phyloP scores from a whole-genome alignment of 1,139 yeast genomes.

The Magnusiomyces magnusii region DNA sequence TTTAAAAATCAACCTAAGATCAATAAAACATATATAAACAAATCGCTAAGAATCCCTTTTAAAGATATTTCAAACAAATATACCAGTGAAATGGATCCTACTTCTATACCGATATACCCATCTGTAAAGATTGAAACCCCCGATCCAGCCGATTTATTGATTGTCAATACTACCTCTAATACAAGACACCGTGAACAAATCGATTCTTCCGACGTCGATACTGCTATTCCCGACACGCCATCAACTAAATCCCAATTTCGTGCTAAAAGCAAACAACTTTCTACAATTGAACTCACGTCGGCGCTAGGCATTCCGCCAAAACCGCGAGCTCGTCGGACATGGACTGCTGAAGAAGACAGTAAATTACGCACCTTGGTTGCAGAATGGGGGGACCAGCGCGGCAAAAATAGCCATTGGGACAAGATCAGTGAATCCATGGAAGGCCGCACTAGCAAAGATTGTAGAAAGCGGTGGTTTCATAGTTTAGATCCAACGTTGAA shows the following conservation, averaged over 20 bases:
- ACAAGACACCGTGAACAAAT: neutral
- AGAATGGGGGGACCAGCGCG: conserved; percentile 83
- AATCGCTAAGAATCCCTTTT: too few relatives aligned
- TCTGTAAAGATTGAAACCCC: neutral
- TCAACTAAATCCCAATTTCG: neutral
- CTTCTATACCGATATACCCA: too few relatives aligned
- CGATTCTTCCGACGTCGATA: neutral
- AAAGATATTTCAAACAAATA: too few relatives aligned
- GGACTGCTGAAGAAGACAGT: conserved; percentile 79
- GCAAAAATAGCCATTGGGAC: conserved; percentile 67
- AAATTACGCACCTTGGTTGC: conserved; percentile 61
- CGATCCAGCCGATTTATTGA: too few relatives aligned
- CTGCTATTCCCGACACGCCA: neutral
- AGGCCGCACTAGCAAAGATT: conserved; percentile 80
- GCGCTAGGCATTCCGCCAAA: conserved; percentile 17
- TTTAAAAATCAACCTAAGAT: too few relatives aligned
- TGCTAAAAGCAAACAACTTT: conserved; percentile 12
- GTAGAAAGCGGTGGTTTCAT: conserved; percentile 84
- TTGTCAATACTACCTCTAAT: neutral
- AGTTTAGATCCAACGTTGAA: conserved; percentile 74
- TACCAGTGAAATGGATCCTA: too few relatives aligned
- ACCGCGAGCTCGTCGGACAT: conserved; percentile 42
- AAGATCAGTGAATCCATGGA: conserved; percentile 56
- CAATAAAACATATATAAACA: too few relatives aligned
- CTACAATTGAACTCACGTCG: conserved; percentile 16